Base-by-base conservation (phyloP, 495 filamentous ascomycete genomes). In the Penicillium coffeae region DNA sequence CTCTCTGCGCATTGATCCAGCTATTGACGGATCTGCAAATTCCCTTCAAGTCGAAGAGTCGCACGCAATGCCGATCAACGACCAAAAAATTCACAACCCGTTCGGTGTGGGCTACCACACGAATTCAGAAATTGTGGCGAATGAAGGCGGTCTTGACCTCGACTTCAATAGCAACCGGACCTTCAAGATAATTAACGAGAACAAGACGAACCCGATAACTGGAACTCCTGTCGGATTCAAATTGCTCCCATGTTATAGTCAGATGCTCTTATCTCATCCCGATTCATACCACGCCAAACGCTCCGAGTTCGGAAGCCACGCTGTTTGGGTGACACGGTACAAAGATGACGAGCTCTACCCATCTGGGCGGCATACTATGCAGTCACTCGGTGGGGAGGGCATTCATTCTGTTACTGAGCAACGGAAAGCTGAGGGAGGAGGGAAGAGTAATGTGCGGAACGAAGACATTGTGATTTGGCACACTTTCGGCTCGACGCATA, bases 161-260 rank as follows among this genome's bases (percentile, higher is more conserved):
- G 77, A 90, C 60, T 62, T 70, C 7, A 56, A 65, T 39, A 68
- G 64, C 7, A 87, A 86, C 58, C 82, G 90, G 8, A 74, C 70
- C 2, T 91, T 95, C 76, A 90, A 90, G 60, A 85, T 96, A 53
- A 77, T 91, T 60, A 92, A 94, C 60, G 70, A 81, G n/a, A 48
- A 63, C 6, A 68, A 79, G n/a, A 65, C 63, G 27, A 92, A 91
- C 59, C 69, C 82, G 0, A 64, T 93, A 60, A 92, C 90, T 43
- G 77, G 78, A 13, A 81, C 83, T 32, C 81, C 88, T 0, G 82
- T 90, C 0, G 88, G 77, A 0, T 96, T 90, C 66, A 95, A 90
- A 61, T 76, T 96, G 50, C 60, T 77, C 38, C 78, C 83, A 0
- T 80, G 76, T 0, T 74, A 82, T 3, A 88, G 86, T 63, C 91